phyloP scores from a whole-genome alignment of 2,329 filamentous ascomycete genomes.

The Allantophomopsis lycopodina region DNA sequence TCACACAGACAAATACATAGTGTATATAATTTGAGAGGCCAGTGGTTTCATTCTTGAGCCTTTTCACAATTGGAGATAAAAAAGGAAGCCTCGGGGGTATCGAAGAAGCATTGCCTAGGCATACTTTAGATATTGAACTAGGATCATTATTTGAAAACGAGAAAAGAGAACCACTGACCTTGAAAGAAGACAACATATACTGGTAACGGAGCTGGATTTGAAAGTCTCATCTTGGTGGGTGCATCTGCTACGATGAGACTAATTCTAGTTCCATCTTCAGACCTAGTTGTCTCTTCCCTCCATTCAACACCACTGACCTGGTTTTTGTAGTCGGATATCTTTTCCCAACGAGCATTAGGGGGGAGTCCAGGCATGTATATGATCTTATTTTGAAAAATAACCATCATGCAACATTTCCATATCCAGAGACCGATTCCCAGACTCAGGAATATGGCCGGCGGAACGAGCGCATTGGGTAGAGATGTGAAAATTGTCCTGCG shows the following conservation, averaged over 20 bases:
- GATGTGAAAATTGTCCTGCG: too few relatives aligned
- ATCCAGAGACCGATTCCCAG: constrained; percentile 51
- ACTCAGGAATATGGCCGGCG: constrained; percentile 52
- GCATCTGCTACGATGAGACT: constrained; percentile 35
- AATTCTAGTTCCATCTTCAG: constrained; percentile 52
- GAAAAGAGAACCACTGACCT: constrained; percentile 21
- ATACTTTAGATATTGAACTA: constrained; percentile 5
- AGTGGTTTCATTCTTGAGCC: constrained; percentile 22
- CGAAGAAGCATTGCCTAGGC: constrained; percentile 44
- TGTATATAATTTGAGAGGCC: constrained; percentile 11
- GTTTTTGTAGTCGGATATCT: constrained; percentile 45
- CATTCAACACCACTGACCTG: constrained; percentile 50
- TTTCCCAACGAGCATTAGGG: constrained; percentile 55
- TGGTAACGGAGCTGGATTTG: constrained; percentile 6
- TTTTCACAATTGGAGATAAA: constrained; percentile 35
- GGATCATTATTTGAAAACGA: constrained; percentile 2
- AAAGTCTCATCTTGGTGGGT: not conserved
- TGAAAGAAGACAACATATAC: constrained; percentile 45
- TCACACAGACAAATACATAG: constrained; percentile 39
- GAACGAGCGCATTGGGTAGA: constrained; percentile 6
- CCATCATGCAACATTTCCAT: constrained; percentile 59
- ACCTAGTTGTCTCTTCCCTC: constrained; percentile 46
- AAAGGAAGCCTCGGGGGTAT: constrained; percentile 41
- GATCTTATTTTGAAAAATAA: constrained; percentile 69
- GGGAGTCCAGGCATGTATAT: constrained; percentile 70